phyloP scores from a whole-genome alignment of 805 yeast genomes.

The Kuraishia ogatae region DNA sequence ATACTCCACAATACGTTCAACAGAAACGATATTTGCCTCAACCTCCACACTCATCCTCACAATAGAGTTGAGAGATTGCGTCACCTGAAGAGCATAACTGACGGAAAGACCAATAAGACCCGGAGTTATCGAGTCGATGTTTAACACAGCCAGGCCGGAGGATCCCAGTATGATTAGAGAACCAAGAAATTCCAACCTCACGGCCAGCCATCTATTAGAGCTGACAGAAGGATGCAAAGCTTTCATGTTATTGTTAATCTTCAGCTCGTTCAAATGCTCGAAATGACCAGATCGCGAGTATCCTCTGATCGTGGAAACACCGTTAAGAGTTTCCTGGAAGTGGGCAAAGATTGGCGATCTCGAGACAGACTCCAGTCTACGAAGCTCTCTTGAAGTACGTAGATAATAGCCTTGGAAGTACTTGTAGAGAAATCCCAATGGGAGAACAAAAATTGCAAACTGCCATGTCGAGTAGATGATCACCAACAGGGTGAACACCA shows the following conservation, averaged over 20 bases:
- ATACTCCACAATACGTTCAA: slow-evolving; percentile 61
- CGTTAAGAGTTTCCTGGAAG: slow-evolving; percentile 74
- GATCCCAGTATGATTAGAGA: slow-evolving; percentile 81
- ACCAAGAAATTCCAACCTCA: slow-evolving; percentile 85
- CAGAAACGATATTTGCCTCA: slow-evolving; percentile 89
- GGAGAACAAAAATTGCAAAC: slow-evolving; percentile 62
- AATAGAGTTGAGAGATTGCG: slow-evolving; percentile 93
- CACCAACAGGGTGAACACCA: slow-evolving; percentile 65
- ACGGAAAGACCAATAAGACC: slow-evolving; percentile 93
- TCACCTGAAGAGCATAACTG: slow-evolving; percentile 86
- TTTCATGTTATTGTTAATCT: slow-evolving; percentile 80
- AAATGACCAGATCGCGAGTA: slow-evolving; percentile 61
- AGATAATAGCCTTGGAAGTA: slow-evolving; percentile 72
- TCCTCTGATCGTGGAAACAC: slow-evolving; percentile 70
- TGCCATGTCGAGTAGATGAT: slow-evolving; percentile 86
- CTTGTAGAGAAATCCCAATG: slow-evolving; percentile 58
- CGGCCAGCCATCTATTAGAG: slow-evolving; percentile 97
- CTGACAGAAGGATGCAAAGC: slow-evolving; percentile 89
- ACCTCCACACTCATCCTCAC: slow-evolving; percentile 98
- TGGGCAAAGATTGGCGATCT: slow-evolving; percentile 81
- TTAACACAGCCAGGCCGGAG: slow-evolving; percentile 70
- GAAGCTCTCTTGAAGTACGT: slow-evolving; percentile 71
- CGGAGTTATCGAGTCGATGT: slow-evolving; percentile 65
- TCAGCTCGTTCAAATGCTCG: slow-evolving; percentile 50
- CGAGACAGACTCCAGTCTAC: slow-evolving; percentile 74